A percentile compares a stretch with the other conserved stretches of the same genome.
phyloP scores from a whole-genome alignment of 2,329 filamentous ascomycete species.

The Neoarthrinium moseri region DNA sequence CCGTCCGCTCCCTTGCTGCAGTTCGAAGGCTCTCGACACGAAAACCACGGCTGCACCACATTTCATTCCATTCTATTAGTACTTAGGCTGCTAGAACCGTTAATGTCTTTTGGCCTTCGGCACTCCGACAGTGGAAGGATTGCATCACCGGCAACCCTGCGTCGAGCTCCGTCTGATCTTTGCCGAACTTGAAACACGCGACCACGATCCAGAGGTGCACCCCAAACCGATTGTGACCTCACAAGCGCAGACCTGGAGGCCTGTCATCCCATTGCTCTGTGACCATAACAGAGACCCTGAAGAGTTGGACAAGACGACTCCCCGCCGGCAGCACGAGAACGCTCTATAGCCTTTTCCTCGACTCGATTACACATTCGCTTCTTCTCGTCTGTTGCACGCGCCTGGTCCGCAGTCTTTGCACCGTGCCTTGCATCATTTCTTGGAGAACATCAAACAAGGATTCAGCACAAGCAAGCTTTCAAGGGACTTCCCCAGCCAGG shows the following conservation, averaged over 20 bases:
- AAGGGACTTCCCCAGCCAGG: conserved; percentile 14
- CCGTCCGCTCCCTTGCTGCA: neutral
- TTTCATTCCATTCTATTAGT: too few species aligned
- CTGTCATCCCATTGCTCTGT: neutral
- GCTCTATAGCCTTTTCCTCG: too few species aligned
- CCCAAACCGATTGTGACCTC: too few species aligned
- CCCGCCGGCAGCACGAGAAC: too few species aligned
- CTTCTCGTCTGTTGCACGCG: neutral
- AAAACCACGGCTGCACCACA: neutral
- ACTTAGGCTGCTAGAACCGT: too few species aligned
- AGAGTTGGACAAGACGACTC: too few species aligned
- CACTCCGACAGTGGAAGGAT: neutral
- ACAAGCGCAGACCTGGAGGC: neutral
- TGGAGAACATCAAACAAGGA: neutral
- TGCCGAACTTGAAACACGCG: conserved; percentile 3
- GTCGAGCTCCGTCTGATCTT: conserved; percentile 5
- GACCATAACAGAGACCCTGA: conserved; percentile 1
- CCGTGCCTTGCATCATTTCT: neutral
- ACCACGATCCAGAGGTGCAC: neutral
- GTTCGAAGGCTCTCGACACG: neutral
- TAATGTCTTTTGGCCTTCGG: neutral
- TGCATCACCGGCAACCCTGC: neutral
- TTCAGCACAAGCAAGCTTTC: conserved; percentile 6
- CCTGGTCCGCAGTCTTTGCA: too few species aligned
- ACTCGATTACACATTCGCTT: too few species aligned